Evolutionary conservation across 2,329 filamentous ascomycete species (phyloP), one percentile per base, ranked within the genome.

Genomic region (Hysterium pulicare): DNA sequence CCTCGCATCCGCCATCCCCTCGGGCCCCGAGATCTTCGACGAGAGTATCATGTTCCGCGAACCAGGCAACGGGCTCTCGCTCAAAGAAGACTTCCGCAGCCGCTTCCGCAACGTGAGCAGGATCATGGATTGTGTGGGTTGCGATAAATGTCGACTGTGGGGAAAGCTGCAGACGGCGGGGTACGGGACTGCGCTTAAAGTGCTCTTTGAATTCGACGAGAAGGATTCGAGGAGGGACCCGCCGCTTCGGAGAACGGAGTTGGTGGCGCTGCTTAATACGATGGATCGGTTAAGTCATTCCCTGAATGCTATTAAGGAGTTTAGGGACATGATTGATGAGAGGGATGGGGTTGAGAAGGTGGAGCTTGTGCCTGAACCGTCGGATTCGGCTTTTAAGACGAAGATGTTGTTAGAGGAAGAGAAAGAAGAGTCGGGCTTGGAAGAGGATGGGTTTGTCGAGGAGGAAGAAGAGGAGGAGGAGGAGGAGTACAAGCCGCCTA

Each of bases 81-180:
- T 98, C 44, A 98, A 97, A 67, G 91, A 97, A 62, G 93, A 98
- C 62, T 98, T 98, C 76, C 86, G 89, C 56, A 93, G 94, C 67
- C 87, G 93, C 13, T 98, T 98, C 77, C 83, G 93, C 62, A 98
- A 98, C 63, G 87, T 98, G 47, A 95, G 87, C 65, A 83, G 93
- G 31, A 78, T 97, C 51, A 98, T 98, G 93, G 93, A 98, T 68
- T 98, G 93, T 55, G 91, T 97, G 16, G 93, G 93, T 33, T 98
- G 93, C 68, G 93, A 98, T 72, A 98, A 98, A 72, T 98, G 93
- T 70, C 83, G 93, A 7, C 82, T 98, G 2, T 98, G 93, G 93
- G 93, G 93, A 37, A 98, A 98, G 71, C 72, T 98, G 28, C 93
- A 98, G 71, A 95, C 90, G 1, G 87, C 87, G 10, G 93, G 93